Base-by-base conservation (phyloP, 1,139 yeast genomes). In the Debaryomyces robertsiae region DNA sequence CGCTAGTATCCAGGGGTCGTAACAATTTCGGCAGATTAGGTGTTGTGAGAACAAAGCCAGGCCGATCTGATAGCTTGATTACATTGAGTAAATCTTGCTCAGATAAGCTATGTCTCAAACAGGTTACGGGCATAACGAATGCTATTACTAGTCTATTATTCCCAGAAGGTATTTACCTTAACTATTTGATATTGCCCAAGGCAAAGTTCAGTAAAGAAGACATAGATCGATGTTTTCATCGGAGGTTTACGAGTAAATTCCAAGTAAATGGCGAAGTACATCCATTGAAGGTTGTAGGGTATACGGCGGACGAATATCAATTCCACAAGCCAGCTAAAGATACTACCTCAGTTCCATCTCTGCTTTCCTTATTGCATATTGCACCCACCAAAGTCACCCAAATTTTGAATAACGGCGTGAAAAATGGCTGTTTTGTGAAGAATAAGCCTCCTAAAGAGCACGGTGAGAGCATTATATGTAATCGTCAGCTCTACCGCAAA, bases 21-120 rank as follows among this genome's bases (percentile, higher is more conserved):
- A 79, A 75, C 32, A 73, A 80, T 53, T 85, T 79, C 50, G 67
- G 65, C 17, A 55, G 62, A 23, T 60, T 73, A 1, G 96, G 96
- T 0, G 60, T 69, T 3, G 90, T 90, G 0, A 68, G 98, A 46
- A 91, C 97, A 0, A 91, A 91, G 55, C 98, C 98, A 0, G 98
- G 98, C 2, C 63, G 97, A 40, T 60, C 72, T 13, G 97, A 91
- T 56, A 84, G 96, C 2, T 70, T 76, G 2, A 47, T 81, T 2
- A 78, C 95, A 0, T 61, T 75, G 31, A 85, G 95, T 31, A 91
- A 90, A 56, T 87, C 96, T 0, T 91, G 98, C 58, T 81, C 95
- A 1, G 98, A 91, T 58, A 91, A 91, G 54, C 57, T 91, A 22
- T 75, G 88, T 30, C 45, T 82, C 37, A 73, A 75, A 41, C 96